phyloP scores from a whole-genome alignment of 2,329 filamentous ascomycete genomes.

The Nigrospora sphaerica region DNA sequence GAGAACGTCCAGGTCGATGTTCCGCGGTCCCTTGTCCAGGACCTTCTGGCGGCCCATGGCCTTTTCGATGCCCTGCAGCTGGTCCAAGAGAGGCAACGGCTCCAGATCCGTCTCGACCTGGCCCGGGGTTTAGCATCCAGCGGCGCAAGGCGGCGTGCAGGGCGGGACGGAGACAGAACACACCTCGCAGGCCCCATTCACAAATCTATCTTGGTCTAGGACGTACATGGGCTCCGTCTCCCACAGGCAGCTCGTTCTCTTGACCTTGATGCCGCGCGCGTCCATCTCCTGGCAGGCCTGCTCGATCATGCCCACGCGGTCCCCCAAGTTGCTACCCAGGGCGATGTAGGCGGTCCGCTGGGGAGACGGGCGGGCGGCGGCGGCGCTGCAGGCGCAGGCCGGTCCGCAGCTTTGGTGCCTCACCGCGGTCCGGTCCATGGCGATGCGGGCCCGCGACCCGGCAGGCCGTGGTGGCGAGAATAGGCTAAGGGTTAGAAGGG shows the following conservation, averaged over 20 bases:
- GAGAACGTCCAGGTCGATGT: constrained; percentile 90
- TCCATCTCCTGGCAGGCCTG: constrained; percentile 75
- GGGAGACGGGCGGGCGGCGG: constrained; percentile 10
- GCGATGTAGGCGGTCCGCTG: constrained; percentile 66
- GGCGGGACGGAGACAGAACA: constrained; percentile 20
- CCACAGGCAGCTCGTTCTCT: constrained; percentile 81
- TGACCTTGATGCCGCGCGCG: constrained; percentile 61
- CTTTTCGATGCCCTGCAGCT: constrained; percentile 78
- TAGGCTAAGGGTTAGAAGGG: constrained; percentile 3
- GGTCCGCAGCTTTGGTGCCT: constrained; percentile 11
- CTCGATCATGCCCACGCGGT: constrained; percentile 80
- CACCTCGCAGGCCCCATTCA: constrained; percentile 92
- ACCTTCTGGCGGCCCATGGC: constrained; percentile 72
- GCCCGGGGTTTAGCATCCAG: background rate
- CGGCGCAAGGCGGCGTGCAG: background rate
- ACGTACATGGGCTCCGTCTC: constrained; percentile 98
- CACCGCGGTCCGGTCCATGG: constrained; percentile 5
- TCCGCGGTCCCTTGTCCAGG: constrained; percentile 88
- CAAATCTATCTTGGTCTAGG: constrained; percentile 75
- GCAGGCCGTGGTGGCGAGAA: background rate
- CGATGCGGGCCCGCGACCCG: background rate
- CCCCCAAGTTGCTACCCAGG: constrained; percentile 85
- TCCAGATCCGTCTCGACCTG: constrained; percentile 75
- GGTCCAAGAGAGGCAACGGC: constrained; percentile 70
- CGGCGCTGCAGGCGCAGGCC: constrained; percentile 18